phyloP scores from a whole-genome alignment of 2,329 filamentous ascomycete genomes.

The Sphaerulina populicola region DNA sequence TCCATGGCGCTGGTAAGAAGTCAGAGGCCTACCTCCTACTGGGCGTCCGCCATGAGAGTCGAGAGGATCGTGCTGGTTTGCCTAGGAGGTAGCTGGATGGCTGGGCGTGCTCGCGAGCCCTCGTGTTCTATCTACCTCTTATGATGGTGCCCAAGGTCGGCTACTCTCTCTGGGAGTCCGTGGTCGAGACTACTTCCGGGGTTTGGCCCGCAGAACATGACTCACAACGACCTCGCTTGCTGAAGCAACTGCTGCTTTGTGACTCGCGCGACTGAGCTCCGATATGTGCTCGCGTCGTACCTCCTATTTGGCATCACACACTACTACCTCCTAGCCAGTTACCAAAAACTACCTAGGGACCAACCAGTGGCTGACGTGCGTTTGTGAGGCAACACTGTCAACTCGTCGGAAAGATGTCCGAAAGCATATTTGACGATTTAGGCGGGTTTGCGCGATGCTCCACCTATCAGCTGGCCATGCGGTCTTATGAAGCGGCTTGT shows the following conservation, averaged over 20 bases:
- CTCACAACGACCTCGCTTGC: neutral
- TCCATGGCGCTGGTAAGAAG: no score
- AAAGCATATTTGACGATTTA: neutral
- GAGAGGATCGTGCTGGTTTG: no score
- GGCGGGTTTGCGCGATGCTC: neutral
- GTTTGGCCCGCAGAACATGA: neutral
- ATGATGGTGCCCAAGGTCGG: no score
- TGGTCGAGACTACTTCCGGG: neutral
- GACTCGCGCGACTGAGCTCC: neutral
- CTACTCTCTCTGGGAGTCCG: neutral
- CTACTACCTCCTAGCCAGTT: neutral
- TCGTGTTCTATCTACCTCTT: no score
- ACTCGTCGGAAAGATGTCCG: neutral
- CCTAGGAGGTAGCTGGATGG: no score
- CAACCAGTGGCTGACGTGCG: neutral
- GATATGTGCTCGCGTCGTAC: neutral
- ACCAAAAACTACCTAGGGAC: neutral
- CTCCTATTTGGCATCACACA: neutral
- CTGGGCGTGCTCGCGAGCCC: no score
- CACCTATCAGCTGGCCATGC: slow-evolving; percentile 4
- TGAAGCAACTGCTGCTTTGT: neutral
- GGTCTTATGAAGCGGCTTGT: neutral
- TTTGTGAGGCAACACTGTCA: neutral
- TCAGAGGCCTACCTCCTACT: no score
- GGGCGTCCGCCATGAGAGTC: no score